phyloP scores from a whole-genome alignment of 2,329 filamentous ascomycete genomes.

The Coleophoma eucalyptorum region DNA sequence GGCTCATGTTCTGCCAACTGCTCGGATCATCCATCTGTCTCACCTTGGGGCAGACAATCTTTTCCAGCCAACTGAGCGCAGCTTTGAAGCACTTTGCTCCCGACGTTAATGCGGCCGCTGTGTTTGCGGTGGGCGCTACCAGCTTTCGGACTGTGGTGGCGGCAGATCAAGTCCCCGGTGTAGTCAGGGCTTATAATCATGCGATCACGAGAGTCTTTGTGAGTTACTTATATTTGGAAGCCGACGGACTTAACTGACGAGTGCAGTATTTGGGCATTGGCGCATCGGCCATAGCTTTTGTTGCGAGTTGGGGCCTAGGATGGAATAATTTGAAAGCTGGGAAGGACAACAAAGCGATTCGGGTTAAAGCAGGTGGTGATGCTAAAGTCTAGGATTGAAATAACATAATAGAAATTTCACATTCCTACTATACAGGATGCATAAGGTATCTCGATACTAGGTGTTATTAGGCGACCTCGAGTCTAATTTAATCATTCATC shows the following conservation, averaged over 20 bases:
- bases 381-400: too few relatives aligned
- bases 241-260: too few relatives aligned
- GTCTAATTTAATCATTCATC: too few relatives aligned
- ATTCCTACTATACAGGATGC: too few relatives aligned
- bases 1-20: slow-evolving; percentile 19
- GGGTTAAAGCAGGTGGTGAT: too few relatives aligned
- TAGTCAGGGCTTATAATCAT: slow-evolving; percentile 48
- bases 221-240: too few relatives aligned
- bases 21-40: slow-evolving; percentile 21
- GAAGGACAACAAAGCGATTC: too few relatives aligned
- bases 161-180: slow-evolving; percentile 32
- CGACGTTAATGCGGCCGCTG: neutral
- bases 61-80: slow-evolving; percentile 20
- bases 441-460: too few relatives aligned
- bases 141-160: slow-evolving; percentile 41
- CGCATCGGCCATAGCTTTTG: slow-evolving; percentile 45
- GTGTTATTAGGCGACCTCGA: too few relatives aligned
- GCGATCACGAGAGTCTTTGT: slow-evolving; percentile 44
- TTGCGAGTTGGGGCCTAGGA: slow-evolving; percentile 38
- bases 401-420: too few relatives aligned
- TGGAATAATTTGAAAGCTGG: slow-evolving; percentile 7
- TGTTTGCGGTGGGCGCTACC: slow-evolving; percentile 40
- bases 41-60: slow-evolving; percentile 22
- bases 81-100: neutral
- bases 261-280: slow-evolving; percentile 44